Conservation (phyloP, 495 filamentous ascomycete species). For the Pseudevernia furfuracea region DNA sequence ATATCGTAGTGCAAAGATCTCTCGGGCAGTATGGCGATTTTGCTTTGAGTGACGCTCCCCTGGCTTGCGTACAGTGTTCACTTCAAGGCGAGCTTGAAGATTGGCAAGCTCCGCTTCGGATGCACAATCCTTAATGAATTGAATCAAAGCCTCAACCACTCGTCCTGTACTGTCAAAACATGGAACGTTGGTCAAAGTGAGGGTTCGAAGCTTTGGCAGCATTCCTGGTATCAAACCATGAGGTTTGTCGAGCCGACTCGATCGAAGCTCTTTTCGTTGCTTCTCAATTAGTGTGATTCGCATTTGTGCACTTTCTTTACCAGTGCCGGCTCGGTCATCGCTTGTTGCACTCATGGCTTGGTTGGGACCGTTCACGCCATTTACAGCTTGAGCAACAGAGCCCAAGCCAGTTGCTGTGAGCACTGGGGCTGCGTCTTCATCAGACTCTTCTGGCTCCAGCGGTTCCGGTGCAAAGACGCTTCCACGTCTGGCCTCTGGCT, state of each 20-base stretch:
- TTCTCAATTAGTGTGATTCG: conserved; percentile 15
- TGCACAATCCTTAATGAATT: conserved; percentile 54
- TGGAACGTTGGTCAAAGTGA: conserved; percentile 55
- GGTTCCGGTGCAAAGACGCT: conserved; percentile 43
- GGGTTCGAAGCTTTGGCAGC: conserved; percentile 43
- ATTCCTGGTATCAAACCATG: conserved; percentile 26
- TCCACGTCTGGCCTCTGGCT: conserved; percentile 32
- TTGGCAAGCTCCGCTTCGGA: conserved; percentile 49
- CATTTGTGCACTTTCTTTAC: conserved; percentile 1
- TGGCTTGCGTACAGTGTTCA: conserved; percentile 41
- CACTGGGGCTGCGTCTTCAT: conserved; percentile 7
- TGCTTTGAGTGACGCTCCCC: conserved; percentile 37
- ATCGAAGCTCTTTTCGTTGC: conserved; percentile 19
- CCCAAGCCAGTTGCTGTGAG: conserved; percentile 22
- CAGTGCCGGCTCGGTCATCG: conserved; percentile 30
- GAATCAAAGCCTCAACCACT: conserved; percentile 41
- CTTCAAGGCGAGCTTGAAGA: conserved; percentile 43
- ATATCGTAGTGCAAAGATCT: conserved; percentile 47
- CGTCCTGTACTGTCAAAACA: conserved; percentile 39
- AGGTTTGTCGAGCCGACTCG: conserved; percentile 13
- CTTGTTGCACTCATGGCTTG: conserved; percentile 32
- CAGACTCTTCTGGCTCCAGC: conserved; percentile 19
- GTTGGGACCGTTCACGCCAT: conserved; percentile 26
- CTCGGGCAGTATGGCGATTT: conserved; percentile 39
- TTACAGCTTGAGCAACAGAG: conserved; percentile 27